Evolutionary conservation across 2,329 filamentous ascomycete genomes (phyloP).

Genomic region (Biscogniauxia sp.): DNA sequence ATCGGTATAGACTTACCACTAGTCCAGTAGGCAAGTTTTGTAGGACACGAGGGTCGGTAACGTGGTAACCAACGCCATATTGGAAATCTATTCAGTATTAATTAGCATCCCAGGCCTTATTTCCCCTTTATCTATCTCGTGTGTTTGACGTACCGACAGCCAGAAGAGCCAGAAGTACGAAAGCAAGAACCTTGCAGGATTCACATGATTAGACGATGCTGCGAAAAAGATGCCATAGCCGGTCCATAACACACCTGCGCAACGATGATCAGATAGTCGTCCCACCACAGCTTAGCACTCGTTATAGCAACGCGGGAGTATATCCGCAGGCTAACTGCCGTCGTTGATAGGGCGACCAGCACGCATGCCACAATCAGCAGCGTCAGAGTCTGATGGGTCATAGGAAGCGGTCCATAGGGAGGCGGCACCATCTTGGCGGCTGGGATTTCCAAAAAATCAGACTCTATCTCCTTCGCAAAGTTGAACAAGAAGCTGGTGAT

Average conservation of each 20-base stretch:
- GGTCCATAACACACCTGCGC: background rate
- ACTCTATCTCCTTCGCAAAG: background rate
- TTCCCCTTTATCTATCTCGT: background rate
- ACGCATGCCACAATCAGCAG: background rate
- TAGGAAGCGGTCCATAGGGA: background rate
- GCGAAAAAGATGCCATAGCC: background rate
- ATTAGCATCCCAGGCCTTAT: background rate
- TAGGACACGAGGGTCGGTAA: background rate
- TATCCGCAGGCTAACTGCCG: background rate
- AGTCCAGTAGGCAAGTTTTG: background rate
- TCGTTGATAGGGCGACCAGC: background rate
- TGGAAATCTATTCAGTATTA: background rate
- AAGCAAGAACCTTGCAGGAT: background rate
- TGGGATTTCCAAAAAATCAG: background rate
- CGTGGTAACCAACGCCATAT: background rate
- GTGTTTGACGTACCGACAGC: background rate
- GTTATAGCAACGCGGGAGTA: background rate
- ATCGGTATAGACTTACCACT: background rate
- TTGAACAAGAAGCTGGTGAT: background rate
- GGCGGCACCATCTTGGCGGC: background rate
- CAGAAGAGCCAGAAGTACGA: background rate
- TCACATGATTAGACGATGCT: background rate
- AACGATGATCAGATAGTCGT: background rate
- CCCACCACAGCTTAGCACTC: background rate
- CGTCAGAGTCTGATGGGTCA: background rate